Evolutionary conservation across 2,329 filamentous ascomycete species (phyloP), one percentile per base, ranked within the genome.

Genomic region (Calonectria honghensis): DNA sequence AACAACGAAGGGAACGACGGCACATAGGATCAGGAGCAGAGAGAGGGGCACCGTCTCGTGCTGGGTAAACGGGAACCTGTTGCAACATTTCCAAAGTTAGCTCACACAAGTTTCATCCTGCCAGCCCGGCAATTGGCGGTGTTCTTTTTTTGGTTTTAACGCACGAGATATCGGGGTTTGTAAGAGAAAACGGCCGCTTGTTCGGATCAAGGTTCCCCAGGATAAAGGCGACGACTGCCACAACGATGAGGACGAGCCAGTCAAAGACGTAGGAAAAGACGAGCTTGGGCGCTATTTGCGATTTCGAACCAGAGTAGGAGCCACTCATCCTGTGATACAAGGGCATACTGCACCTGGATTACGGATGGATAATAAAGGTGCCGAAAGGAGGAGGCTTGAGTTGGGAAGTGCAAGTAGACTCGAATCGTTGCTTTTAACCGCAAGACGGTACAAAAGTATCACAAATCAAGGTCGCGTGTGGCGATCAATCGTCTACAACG

Each of bases 111-210:
- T 68, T 29, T 57, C n/a, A 20, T 7, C 39, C 14, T 37, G 29
- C 27, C 7, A 9, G 6, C n/a, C 45, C 6, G n/a, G 41, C 41
- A 48, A n/a, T 14, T 48, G 18, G 20, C n/a, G 18, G 18, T 48
- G 41, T 48, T 13, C 24, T 50, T 29, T 59, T 2, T n/a, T 18
- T 18, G 39, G 14, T 20, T n/a, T 41, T 5, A 37, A 85, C 89
- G 73, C 84, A 91, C 90, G 95, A 94, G 80, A 98, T 98, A 75
- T 91, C 90, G 29, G 93, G 91, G 81, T 98, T 93, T 41, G 84
- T 81, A 20, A 95, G 89, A n/a, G 92, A 93, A 84, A 96, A 96
- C 0, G 93, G 92, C 41, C 92, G 89, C 79, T 92, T 91, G 80
- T 92, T 93, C 2, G 94, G 94, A n/a, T 89, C 86, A 68, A 93